A percentile compares a stretch with the other conserved stretches of the same genome.
phyloP scores from a whole-genome alignment of 2,329 filamentous ascomycete species.

The Ophiosphaerella herpotricha region DNA sequence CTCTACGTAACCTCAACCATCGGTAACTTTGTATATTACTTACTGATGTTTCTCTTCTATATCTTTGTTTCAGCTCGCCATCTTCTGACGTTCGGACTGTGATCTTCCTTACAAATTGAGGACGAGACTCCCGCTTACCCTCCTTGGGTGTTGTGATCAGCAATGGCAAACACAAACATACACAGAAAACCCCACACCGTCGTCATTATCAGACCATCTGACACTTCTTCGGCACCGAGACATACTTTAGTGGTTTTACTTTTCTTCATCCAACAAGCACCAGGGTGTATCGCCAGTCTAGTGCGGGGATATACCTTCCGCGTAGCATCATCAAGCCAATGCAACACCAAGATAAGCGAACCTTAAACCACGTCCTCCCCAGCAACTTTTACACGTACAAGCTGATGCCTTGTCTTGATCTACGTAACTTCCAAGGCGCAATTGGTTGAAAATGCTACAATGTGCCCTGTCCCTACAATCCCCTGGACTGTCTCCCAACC shows the following conservation, averaged over 20 bases:
- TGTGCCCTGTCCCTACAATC: conserved; percentile 9
- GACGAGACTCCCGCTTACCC: too few species aligned
- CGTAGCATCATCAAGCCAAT: conserved; percentile 24
- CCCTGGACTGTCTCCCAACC: conserved; percentile 8
- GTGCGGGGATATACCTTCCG: conserved; percentile 32
- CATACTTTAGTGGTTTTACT: conserved; percentile 18
- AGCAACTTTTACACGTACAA: conserved; percentile 14
- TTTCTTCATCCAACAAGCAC: conserved; percentile 22
- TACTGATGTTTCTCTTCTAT: too few species aligned
- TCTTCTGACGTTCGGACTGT: too few species aligned
- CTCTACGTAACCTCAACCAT: too few species aligned
- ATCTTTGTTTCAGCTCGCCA: too few species aligned
- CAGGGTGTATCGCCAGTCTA: conserved; percentile 12
- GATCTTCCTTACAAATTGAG: too few species aligned
- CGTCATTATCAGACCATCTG: conserved; percentile 22
- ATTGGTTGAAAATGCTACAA: conserved; percentile 8
- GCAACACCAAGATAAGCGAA: conserved; percentile 13
- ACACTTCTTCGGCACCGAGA: conserved; percentile 2
- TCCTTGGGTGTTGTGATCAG: too few species aligned
- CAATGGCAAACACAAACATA: background rate
- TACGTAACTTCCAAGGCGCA: conserved; percentile 16
- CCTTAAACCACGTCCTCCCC: conserved; percentile 21
- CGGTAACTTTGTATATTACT: too few species aligned
- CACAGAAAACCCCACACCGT: background rate
- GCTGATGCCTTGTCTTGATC: conserved; percentile 17